Evolutionary conservation across 1,284 basidiomycete genomes (phyloP), one percentile per base, ranked within the genome.

Genomic region (Limonomyces culmigenus): DNA sequence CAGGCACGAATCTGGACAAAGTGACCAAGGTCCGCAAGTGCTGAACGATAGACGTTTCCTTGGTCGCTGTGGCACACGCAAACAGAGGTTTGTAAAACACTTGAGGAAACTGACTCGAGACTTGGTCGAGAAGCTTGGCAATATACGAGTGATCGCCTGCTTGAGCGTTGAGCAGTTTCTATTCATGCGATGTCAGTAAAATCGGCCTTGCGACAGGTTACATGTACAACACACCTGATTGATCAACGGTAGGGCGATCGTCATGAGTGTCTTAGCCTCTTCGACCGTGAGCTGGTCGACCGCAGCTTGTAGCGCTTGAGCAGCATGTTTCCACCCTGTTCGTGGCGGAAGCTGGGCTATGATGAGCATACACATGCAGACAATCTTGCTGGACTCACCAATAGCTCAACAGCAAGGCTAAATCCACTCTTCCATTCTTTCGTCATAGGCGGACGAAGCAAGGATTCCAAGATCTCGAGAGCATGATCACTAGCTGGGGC

Each of bases 1-100:
- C 66, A 0, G 68, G 61, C 10, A 83, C 51, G 43, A 70, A 65
- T 11, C 56, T 60, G 3, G 69, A 57, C 20, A 80, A 42, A 1
- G 63, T 56, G 11, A 56, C 53, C 19, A 85, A 51, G 1, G 65
- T 55, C 33, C 66, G 64, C 0, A 85, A 61, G 40, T 79, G 68
- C 29, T 64, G 66, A 3, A 67, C 53, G 2, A 83, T 60, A 0
- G 66, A 63, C 12, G 67, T 47, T 27, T 73, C 67, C 41, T 71
- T 73, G 16, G 63, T 61, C 0, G 77, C 69, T 1, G 70, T 71
- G 0, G 80, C 74, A 34, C 75, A 76, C 0, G 65, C 55, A 50
- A 86, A 84, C 17, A 88, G 56, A 1, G 77, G 73, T 47, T 78
- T 81, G 60, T 74, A 84, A 51, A 85, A 76, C 0, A 76, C 43